Conservation (phyloP, 345 rosid genomes). For the Adansonia digitata region DNA sequence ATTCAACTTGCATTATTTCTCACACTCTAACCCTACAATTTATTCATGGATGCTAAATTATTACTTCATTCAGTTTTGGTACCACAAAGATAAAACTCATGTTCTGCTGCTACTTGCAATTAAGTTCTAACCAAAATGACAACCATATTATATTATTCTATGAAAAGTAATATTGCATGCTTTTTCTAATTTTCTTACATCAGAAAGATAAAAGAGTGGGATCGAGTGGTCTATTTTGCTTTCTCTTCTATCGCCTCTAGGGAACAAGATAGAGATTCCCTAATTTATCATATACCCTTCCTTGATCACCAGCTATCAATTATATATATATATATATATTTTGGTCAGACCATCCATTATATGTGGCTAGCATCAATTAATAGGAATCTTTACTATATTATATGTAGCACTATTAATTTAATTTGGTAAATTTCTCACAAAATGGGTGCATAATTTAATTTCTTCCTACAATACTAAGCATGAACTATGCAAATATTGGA, state of each 20-base stretch:
- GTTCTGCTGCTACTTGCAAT: no score
- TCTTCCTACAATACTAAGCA: background rate
- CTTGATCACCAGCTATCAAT: background rate
- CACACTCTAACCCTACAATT: background rate
- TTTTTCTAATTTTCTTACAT: background rate
- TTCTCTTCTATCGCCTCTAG: background rate
- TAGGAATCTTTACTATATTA: no score
- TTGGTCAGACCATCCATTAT: no score
- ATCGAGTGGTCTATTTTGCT: background rate
- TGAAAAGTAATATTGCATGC: background rate
- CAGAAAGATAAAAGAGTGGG: background rate
- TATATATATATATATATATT: background rate
- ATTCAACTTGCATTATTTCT: no score
- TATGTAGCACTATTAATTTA: background rate
- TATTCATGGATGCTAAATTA: background rate
- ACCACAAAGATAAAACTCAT: background rate
- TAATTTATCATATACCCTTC: background rate
- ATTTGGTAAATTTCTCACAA: background rate
- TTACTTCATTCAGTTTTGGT: background rate
- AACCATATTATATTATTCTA: background rate
- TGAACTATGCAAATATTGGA: no score
- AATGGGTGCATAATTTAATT: background rate
- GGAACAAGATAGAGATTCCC: background rate
- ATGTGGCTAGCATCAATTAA: no score
- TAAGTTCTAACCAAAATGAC: background rate